Base-by-base conservation (phyloP, 768 basidiomycete genomes). In the Suillus spraguei region DNA sequence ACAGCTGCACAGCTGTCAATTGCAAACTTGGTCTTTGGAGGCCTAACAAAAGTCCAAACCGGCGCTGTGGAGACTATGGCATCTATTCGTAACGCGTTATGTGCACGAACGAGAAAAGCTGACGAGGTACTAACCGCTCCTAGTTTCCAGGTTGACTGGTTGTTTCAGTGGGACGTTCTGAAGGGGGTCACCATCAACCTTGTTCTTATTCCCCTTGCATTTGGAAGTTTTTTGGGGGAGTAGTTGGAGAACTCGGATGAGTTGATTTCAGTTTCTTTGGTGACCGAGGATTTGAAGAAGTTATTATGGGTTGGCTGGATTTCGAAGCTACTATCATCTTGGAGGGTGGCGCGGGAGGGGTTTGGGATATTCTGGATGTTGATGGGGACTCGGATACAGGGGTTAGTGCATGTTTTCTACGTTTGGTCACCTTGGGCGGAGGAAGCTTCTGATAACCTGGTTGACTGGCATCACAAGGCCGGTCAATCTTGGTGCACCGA, bases 381-480 rank as follows among this genome's bases (percentile, higher is more conserved):
- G 52, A 24, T 32, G 16, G 14, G 8, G 38, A 28, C 28, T 28
- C 28, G 4, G 28, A 20, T 61, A 16, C 35, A 59, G n/a, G 5
- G 24, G 33, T 14, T 33, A 16, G 4, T 59, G 35, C 16, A 35
- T 5, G 35, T 28, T 65, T 63, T 38, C 39, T 44, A 20, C 4
- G 28, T 44, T 38, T 70, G 14, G 2, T 20, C 3, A 24, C 0
- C 50, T 70, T 75, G 24, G 73, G 73, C 44, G 60, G n/a, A 41
- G 73, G 75, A 24, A 75, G 67, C 38, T 20, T 65, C 39, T 73
- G 66, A 32, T 71, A 75, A 35, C 67, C 67, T 41, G 13, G 38
- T 35, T 41, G 44, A 3, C 16, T 0, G 4, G 17, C 35, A n/a
- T 0, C 0, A 44, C 74, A 76, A 11, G 1, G 7, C 7, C 1